Percentiles rank a stretch among this genome's conserved stretches.
These are phyloP conservation scores for Coprinellus micaceus DNA, from an alignment of 768 basidiomycete genomes.

Conservation along the genomic window DNA sequence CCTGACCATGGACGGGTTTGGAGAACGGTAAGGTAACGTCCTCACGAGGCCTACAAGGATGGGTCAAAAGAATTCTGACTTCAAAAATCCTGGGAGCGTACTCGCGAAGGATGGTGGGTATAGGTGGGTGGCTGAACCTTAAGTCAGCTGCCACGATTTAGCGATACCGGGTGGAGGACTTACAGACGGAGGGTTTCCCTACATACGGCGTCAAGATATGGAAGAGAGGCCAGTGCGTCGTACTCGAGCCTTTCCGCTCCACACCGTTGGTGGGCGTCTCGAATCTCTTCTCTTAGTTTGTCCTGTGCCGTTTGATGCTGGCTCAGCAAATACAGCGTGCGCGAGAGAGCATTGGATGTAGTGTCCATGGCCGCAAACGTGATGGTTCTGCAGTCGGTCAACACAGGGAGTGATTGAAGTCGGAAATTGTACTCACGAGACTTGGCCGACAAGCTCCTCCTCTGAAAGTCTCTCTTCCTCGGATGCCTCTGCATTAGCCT, in stretches of 20 bases:
- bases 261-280: slow-evolving; percentile 20
- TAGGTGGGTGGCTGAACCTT: slow-evolving; percentile 20
- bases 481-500: slow-evolving; percentile 27
- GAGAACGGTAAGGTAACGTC: slow-evolving; percentile 19
- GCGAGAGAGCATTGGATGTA: slow-evolving; percentile 34
- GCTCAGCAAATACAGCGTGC: slow-evolving; percentile 30
- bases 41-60: slow-evolving; percentile 20
- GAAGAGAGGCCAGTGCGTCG: slow-evolving; percentile 33
- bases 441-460: slow-evolving; percentile 38
- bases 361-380: slow-evolving; percentile 43
- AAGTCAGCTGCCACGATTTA: slow-evolving; percentile 15
- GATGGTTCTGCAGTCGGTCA: slow-evolving; percentile 25
- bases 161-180: too few species aligned
- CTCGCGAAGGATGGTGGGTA: slow-evolving; percentile 18
- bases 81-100: slow-evolving; percentile 5
- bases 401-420: not conserved
- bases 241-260: slow-evolving; percentile 25
- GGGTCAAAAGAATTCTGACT: slow-evolving; percentile 15
- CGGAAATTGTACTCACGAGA: slow-evolving; percentile 17
- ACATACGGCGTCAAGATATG: slow-evolving; percentile 39
- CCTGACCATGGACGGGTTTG: slow-evolving; percentile 18
- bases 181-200: slow-evolving; percentile 41
- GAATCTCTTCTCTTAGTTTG: slow-evolving; percentile 34
- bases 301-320: slow-evolving; percentile 35
- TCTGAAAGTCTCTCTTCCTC: slow-evolving; percentile 29